Evolutionary conservation across 2,329 filamentous ascomycete genomes (phyloP).

Genomic region (Penicillium italicum): DNA sequence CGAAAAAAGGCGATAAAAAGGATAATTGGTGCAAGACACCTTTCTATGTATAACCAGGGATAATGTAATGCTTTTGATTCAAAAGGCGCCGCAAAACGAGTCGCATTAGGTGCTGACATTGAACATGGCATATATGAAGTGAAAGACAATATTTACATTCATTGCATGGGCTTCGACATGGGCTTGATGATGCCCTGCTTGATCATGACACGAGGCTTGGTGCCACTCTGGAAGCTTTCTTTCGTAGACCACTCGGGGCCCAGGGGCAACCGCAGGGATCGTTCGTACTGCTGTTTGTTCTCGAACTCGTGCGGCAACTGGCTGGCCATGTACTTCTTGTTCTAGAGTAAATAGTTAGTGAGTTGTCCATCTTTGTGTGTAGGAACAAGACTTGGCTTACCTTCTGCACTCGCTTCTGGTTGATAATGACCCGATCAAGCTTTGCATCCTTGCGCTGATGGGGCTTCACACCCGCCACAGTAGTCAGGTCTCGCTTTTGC

Average conservation of each 20-base stretch:
- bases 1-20: too few relatives aligned
- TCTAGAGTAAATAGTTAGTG: conserved; percentile 48
- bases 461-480: conserved; percentile 66
- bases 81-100: neutral
- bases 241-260: conserved; percentile 97
- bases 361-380: neutral
- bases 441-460: conserved; percentile 77
- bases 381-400: conserved; percentile 43
- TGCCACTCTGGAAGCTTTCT: conserved; percentile 82
- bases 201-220: conserved; percentile 82
- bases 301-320: conserved; percentile 88
- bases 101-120: conserved; percentile 1
- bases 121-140: conserved; percentile 2
- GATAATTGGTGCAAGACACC: too few relatives aligned
- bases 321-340: conserved; percentile 79
- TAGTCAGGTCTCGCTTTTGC: conserved; percentile 51
- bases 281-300: conserved; percentile 82
- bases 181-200: conserved; percentile 88
- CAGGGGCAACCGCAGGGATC: conserved; percentile 77
- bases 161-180: conserved; percentile 71
- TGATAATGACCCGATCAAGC: conserved; percentile 82
- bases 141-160: conserved; percentile 17
- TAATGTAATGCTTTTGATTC: conserved; percentile 1
- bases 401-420: conserved; percentile 86
- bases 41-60: too few relatives aligned